phyloP scores from a whole-genome alignment of 257 asterid species.

The Datura wrightii region DNA sequence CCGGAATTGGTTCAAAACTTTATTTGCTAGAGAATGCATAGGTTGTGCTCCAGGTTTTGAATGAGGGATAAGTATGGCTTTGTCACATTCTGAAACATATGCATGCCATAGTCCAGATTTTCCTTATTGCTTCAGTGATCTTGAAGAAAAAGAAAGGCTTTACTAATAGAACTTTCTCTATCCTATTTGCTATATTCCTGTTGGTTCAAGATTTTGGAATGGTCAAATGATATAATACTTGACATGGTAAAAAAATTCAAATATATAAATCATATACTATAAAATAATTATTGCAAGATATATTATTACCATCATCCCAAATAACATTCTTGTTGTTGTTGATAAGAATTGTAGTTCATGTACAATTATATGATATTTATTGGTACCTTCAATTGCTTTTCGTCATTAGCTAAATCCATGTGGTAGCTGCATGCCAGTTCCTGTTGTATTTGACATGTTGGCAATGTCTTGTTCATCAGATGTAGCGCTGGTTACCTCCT shows the following conservation, averaged over 20 bases:
- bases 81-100: neutral
- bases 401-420: slow-evolving; percentile 31
- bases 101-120: neutral
- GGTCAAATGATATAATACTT: neutral
- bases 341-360: neutral
- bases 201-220: neutral
- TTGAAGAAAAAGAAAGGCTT: neutral
- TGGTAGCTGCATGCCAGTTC: slow-evolving; percentile 29
- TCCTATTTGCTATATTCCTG: neutral
- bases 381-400: neutral
- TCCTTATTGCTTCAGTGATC: neutral
- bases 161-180: neutral
- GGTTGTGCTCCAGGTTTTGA: slow-evolving; percentile 8
- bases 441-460: slow-evolving; percentile 37
- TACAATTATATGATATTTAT: slow-evolving; percentile 1
- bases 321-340: neutral
- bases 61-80: neutral
- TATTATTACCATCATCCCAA: neutral
- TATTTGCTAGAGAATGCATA: neutral
- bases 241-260: neutral
- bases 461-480: slow-evolving; percentile 54
- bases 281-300: neutral
- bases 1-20: neutral
- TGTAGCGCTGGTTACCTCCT: slow-evolving; percentile 92
- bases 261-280: neutral